phyloP scores from a whole-genome alignment of 2,329 filamentous ascomycete species.

The Claviceps humidiphila region DNA sequence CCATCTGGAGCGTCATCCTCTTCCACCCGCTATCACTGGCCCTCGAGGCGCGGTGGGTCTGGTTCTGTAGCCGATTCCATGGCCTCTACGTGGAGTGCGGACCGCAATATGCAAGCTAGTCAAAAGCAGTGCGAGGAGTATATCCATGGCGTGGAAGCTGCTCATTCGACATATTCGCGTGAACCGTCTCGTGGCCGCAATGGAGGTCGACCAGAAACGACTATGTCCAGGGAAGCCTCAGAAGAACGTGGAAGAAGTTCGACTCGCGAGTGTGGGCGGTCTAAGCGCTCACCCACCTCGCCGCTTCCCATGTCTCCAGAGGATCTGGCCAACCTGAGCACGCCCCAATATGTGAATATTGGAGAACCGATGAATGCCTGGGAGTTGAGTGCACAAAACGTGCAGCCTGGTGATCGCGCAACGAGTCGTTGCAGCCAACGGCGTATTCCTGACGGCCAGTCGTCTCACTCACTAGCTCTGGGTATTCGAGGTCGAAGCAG shows the following conservation, averaged over 20 bases:
- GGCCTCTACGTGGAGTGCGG: slow-evolving; percentile 40
- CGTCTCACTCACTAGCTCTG: slow-evolving; percentile 24
- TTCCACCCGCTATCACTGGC: slow-evolving; percentile 42
- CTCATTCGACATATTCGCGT: slow-evolving; percentile 42
- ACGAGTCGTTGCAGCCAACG: slow-evolving; percentile 36
- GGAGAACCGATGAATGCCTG: slow-evolving; percentile 31
- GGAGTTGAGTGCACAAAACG: slow-evolving; percentile 24
- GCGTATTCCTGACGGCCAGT: slow-evolving; percentile 31
- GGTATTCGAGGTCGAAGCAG: slow-evolving; percentile 50
- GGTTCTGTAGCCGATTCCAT: slow-evolving; percentile 45
- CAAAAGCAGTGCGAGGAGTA: slow-evolving; percentile 64
- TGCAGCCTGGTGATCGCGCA: slow-evolving; percentile 28
- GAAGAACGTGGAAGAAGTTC: slow-evolving; percentile 56
- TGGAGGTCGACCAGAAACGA: slow-evolving; percentile 34
- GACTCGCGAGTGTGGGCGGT: slow-evolving; percentile 53
- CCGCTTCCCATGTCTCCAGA: slow-evolving; percentile 91
- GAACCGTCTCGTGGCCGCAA: slow-evolving; percentile 33
- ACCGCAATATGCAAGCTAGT: slow-evolving; percentile 35
- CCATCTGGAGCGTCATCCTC: slow-evolving; percentile 42
- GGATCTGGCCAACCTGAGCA: slow-evolving; percentile 54
- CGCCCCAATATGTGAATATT: slow-evolving; percentile 22
- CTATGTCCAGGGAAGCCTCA: slow-evolving; percentile 47
- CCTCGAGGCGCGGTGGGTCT: slow-evolving; percentile 37
- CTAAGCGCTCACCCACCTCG: slow-evolving; percentile 81
- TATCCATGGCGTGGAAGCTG: slow-evolving; percentile 73